Percentiles rank a stretch among this genome's conserved stretches.
phyloP scores from a whole-genome alignment of 176 grass and related monocot species.

The Chrysopogon serrulatus region DNA sequence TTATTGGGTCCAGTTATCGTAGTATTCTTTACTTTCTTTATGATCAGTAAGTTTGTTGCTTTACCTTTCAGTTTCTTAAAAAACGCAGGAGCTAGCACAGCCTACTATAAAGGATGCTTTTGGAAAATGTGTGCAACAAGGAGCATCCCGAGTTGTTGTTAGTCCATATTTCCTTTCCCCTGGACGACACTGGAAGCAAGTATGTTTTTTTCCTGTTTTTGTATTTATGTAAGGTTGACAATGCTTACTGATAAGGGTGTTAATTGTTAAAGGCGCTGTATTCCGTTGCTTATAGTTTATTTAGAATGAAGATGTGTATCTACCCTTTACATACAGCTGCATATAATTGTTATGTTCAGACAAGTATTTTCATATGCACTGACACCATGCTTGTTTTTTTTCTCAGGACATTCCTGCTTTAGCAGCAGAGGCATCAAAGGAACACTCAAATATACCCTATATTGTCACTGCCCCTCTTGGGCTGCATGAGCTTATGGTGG shows the following conservation, averaged over 20 bases:
- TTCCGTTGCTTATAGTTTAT: not conserved
- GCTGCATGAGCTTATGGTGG: conserved; percentile 93
- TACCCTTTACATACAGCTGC: not conserved
- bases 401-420: conserved; percentile 82
- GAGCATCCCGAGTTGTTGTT: conserved; percentile 63
- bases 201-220: conserved; percentile 15
- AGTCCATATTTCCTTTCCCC: conserved; percentile 96
- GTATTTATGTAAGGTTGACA: not conserved
- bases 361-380: not conserved
- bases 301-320: not conserved
- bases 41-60: not conserved
- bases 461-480: conserved; percentile 86
- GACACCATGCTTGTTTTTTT: not conserved
- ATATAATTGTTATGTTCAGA: not conserved
- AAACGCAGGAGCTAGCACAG: conserved; percentile 73
- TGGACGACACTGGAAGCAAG: conserved; percentile 85
- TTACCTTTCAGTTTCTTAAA: conserved; percentile 13
- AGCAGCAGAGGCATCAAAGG: conserved; percentile 64
- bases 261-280: not conserved
- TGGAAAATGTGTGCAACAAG: conserved; percentile 69
- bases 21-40: not conserved
- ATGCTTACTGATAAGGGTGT: not conserved
- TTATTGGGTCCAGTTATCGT: not conserved
- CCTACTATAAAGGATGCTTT: conserved; percentile 88
- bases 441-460: conserved; percentile 66